Percentiles rank a stretch among this genome's conserved stretches.
Evolutionary conservation across 164 flowering plant genomes (phyloP).

Genomic region (Euptelea pleiosperma): DNA sequence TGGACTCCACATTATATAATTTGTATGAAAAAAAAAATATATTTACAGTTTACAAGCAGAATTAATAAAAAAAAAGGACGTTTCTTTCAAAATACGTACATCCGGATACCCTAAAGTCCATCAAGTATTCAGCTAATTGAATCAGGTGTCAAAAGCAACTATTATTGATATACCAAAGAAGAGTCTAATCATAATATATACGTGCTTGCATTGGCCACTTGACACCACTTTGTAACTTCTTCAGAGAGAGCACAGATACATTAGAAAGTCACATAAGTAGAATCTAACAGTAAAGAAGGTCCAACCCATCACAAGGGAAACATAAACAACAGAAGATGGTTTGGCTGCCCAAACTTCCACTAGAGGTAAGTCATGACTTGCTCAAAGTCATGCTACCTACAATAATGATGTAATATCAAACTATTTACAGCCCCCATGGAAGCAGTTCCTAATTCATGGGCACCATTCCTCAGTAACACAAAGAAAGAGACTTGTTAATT

Average conservation of each 20-base stretch:
- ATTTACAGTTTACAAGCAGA: too few relatives aligned
- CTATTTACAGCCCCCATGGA: background rate
- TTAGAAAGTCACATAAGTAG: background rate
- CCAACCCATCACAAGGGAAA: background rate
- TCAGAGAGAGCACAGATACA: background rate
- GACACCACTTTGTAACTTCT: background rate
- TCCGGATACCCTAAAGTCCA: too few relatives aligned
- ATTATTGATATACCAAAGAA: too few relatives aligned
- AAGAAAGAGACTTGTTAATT: constrained; percentile 20
- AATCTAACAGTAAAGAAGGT: background rate
- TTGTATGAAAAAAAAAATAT: too few relatives aligned
- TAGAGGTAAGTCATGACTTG: background rate
- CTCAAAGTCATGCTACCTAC: too few relatives aligned
- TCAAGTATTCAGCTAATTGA: too few relatives aligned
- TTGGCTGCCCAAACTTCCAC: too few relatives aligned
- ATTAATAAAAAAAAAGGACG: too few relatives aligned
- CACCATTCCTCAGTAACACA: background rate
- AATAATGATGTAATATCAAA: background rate
- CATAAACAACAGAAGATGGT: too few relatives aligned
- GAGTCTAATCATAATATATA: background rate
- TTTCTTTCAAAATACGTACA: too few relatives aligned
- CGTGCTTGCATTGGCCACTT: background rate
- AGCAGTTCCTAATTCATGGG: background rate
- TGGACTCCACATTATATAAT: too few relatives aligned
- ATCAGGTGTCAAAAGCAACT: too few relatives aligned